phyloP scores from a whole-genome alignment of 331 rosid genomes.

The Malus hybrid region DNA sequence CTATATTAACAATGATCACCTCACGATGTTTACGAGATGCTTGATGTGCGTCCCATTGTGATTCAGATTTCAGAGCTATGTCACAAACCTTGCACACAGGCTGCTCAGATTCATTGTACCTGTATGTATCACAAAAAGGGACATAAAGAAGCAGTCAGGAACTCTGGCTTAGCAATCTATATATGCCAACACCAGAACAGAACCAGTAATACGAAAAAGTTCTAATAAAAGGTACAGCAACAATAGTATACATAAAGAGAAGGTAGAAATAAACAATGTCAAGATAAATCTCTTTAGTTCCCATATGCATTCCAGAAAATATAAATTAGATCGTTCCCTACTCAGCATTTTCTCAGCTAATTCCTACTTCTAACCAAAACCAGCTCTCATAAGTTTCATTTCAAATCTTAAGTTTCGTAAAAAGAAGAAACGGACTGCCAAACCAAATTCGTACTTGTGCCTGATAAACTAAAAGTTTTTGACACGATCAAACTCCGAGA shows the following conservation, averaged over 20 bases:
- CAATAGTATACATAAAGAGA: not conserved
- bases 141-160: constrained; percentile 11
- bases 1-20: constrained; percentile 30
- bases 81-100: constrained; percentile 86
- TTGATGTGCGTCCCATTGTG: constrained; percentile 77
- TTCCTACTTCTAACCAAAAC: not conserved
- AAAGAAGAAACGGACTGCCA: not conserved
- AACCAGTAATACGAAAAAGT: not conserved
- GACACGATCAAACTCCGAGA: not conserved
- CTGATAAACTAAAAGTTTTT: not conserved
- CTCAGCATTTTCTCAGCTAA: not conserved
- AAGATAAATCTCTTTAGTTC: not conserved
- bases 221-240: not conserved
- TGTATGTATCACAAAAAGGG: constrained; percentile 14
- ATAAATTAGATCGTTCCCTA: not conserved
- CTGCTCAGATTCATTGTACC: constrained; percentile 81
- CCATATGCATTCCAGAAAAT: not conserved
- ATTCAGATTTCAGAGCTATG: constrained; percentile 60
- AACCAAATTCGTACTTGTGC: not conserved
- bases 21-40: constrained; percentile 83
- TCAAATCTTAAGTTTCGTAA: not conserved
- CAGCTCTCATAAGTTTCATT: not conserved
- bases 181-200: not conserved
- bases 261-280: no score
- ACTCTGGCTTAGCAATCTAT: not conserved